Evolutionary conservation across 2,329 filamentous ascomycete species (phyloP).

Genomic region (Aureobasidium subglaciale): DNA sequence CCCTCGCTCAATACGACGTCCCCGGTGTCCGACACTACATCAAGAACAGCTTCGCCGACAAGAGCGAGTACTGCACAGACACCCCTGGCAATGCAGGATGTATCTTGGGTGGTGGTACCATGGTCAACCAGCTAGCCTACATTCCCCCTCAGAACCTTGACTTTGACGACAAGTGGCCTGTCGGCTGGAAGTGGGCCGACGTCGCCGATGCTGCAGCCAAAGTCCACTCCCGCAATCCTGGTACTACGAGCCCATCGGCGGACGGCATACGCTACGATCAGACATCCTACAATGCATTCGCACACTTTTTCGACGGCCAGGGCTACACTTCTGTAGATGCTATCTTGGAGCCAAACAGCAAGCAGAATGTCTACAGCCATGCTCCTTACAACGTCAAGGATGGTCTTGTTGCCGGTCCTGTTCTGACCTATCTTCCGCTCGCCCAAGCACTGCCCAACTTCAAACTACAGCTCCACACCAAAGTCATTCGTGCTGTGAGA

Average conservation of each 20-base stretch:
- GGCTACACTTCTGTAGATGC: slow-evolving; percentile 46
- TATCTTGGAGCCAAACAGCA: slow-evolving; percentile 39
- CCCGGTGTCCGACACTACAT: slow-evolving; percentile 30
- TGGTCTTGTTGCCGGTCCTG: slow-evolving; percentile 45
- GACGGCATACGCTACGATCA: slow-evolving; percentile 39
- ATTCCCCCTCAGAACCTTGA: slow-evolving; percentile 48
- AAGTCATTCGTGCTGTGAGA: slow-evolving; percentile 41
- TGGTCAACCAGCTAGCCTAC: slow-evolving; percentile 49
- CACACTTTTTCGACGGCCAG: slow-evolving; percentile 29
- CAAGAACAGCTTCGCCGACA: slow-evolving; percentile 18
- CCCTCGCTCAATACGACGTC: slow-evolving; percentile 32
- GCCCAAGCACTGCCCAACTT: slow-evolving; percentile 39
- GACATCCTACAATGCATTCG: background rate
- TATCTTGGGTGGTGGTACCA: slow-evolving; percentile 45
- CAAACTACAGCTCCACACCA: slow-evolving; percentile 37
- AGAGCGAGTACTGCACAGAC: slow-evolving; percentile 21
- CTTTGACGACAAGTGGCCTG: slow-evolving; percentile 44
- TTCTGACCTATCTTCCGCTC: slow-evolving; percentile 43
- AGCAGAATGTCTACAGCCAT: slow-evolving; percentile 43
- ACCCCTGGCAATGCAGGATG: slow-evolving; percentile 35
- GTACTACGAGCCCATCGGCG: slow-evolving; percentile 34
- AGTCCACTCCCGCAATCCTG: slow-evolving; percentile 38
- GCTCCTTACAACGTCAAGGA: slow-evolving; percentile 43
- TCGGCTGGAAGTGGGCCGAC: slow-evolving; percentile 45
- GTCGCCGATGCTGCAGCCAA: slow-evolving; percentile 40